These are phyloP conservation scores for Xylaria scruposa DNA, from an alignment of 495 filamentous ascomycete species.

Conservation along the genomic window DNA sequence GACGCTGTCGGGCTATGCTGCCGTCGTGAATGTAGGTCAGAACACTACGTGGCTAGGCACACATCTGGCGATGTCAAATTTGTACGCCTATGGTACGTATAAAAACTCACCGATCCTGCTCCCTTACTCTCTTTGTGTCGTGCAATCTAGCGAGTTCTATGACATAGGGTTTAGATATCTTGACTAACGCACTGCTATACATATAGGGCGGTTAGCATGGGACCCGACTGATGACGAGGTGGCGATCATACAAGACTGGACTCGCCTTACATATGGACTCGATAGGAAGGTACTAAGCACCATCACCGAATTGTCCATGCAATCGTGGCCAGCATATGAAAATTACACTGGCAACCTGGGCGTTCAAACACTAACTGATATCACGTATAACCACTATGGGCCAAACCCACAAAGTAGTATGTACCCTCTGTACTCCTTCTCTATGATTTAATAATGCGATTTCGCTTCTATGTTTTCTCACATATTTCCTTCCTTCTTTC, in stretches of 20 bases:
- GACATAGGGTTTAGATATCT: not conserved
- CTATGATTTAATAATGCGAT: not conserved
- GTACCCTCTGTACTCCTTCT: not conserved
- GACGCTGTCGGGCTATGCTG: constrained; percentile 66
- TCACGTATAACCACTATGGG: constrained; percentile 69
- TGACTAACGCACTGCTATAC: not conserved
- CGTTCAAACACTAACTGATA: constrained; percentile 73
- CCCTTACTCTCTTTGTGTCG: not conserved
- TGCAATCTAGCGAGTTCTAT: not conserved
- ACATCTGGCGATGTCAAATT: constrained; percentile 73
- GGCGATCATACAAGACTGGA: constrained; percentile 68
- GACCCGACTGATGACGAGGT: constrained; percentile 53
- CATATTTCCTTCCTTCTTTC: too few relatives aligned
- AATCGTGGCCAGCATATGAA: constrained; percentile 74
- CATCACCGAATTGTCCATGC: constrained; percentile 69
- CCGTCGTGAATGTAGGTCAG: constrained; percentile 72
- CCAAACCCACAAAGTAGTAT: constrained; percentile 60
- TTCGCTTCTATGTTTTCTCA: not conserved
- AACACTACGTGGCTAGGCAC: constrained; percentile 72
- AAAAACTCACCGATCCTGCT: not conserved
- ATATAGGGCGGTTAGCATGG: constrained; percentile 63
- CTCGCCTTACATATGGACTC: constrained; percentile 66
- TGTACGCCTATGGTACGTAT: constrained; percentile 65
- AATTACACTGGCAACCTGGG: constrained; percentile 75
- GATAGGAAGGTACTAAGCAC: constrained; percentile 60